Evolutionary conservation across 73 alveolate genomes (phyloP).

Genomic region (Blepharisma japonicum): DNA sequence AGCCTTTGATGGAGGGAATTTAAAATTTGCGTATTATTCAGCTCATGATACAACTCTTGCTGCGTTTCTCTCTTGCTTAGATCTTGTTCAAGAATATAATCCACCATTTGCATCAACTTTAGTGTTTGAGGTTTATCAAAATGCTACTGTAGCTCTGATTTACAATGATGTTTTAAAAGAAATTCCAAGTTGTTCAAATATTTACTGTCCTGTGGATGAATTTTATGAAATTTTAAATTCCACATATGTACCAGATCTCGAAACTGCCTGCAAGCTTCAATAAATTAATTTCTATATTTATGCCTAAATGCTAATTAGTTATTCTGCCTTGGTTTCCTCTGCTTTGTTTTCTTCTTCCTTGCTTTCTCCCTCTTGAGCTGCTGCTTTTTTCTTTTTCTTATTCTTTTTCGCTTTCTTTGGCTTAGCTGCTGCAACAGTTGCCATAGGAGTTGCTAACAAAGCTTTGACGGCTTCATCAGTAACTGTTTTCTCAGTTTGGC

Average conservation of each 20-base stretch:
- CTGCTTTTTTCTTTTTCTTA: conserved; percentile 49
- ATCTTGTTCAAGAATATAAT: not conserved
- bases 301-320: too few species aligned
- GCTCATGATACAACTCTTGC: not conserved
- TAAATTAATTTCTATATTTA: too few species aligned
- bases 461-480: conserved; percentile 36
- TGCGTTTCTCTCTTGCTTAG: not conserved
- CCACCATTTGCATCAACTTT: conserved; percentile 39
- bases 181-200: too few species aligned
- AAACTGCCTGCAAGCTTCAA: too few species aligned
- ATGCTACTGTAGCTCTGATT: too few species aligned
- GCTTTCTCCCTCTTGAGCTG: conserved; percentile 21
- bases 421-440: conserved; percentile 45
- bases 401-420: conserved; percentile 31
- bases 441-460: not conserved
- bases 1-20: not conserved
- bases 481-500: conserved; percentile 62
- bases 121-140: conserved; percentile 8
- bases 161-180: too few species aligned
- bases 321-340: conserved; percentile 23
- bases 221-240: too few species aligned
- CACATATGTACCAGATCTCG: too few species aligned
- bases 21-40: not conserved
- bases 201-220: too few species aligned
- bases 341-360: conserved; percentile 43